Conservation (phyloP, 805 yeast genomes). For the Cyberlindnera suaveolens region DNA sequence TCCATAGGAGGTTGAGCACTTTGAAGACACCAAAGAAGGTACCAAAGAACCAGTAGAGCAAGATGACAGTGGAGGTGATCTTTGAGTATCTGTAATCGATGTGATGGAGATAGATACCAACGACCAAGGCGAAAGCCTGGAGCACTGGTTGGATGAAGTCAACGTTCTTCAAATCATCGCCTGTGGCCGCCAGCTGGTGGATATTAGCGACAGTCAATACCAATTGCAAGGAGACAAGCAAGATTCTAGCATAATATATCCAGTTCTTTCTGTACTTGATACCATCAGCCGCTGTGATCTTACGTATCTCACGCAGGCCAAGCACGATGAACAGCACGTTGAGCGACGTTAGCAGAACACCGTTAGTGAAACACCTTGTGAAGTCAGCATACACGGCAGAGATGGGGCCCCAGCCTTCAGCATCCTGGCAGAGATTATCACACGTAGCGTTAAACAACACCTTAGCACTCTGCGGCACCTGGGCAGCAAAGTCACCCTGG, state of each 20-base stretch:
- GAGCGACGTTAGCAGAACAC: conserved; percentile 36
- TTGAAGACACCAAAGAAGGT: conserved; percentile 42
- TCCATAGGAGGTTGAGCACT: conserved; percentile 31
- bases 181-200: conserved; percentile 6
- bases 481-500: too few species aligned
- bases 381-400: conserved; percentile 43
- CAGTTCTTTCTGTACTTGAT: conserved; percentile 34
- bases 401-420: conserved; percentile 39
- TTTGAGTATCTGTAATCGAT: conserved; percentile 63
- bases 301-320: conserved; percentile 34
- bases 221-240: conserved; percentile 28
- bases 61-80: conserved; percentile 60
- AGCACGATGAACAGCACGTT: conserved; percentile 37
- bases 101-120: conserved; percentile 56
- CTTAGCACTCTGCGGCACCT: not conserved
- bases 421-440: conserved; percentile 19
- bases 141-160: conserved; percentile 32
- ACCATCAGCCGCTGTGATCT: conserved; percentile 13
- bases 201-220: conserved; percentile 20
- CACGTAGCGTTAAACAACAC: conserved; percentile 6
- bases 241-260: conserved; percentile 29
- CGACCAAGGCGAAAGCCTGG: conserved; percentile 37
- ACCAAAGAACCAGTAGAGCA: conserved; percentile 70
- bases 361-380: conserved; percentile 56
- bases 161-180: conserved; percentile 17